phyloP scores from a whole-genome alignment of 805 yeast species.

The Candida insectalens region DNA sequence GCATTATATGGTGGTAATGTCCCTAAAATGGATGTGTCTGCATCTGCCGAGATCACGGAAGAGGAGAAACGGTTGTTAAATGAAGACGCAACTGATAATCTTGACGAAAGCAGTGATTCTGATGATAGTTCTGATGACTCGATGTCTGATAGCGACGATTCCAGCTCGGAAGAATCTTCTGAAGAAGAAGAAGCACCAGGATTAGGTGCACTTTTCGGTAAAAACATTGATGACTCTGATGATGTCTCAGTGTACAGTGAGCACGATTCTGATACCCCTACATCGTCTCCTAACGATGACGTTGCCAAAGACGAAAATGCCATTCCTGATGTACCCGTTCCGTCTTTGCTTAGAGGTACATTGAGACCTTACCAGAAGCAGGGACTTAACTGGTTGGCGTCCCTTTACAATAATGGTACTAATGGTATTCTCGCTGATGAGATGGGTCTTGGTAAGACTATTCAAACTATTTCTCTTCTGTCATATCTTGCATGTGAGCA shows the following conservation, averaged over 20 bases:
- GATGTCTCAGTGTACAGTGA: slow-evolving; percentile 28
- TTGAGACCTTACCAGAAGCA: slow-evolving; percentile 89
- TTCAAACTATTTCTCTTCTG: slow-evolving; percentile 84
- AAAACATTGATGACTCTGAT: slow-evolving; percentile 21
- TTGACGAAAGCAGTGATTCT: slow-evolving; percentile 7
- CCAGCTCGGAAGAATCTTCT: slow-evolving; percentile 9
- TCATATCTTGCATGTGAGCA: slow-evolving; percentile 89
- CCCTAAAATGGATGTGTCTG: not conserved
- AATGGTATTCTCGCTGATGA: slow-evolving; percentile 98
- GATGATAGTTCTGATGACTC: slow-evolving; percentile 1
- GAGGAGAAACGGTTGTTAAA: slow-evolving; percentile 12
- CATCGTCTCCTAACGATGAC: slow-evolving; percentile 26
- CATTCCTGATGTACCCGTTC: slow-evolving; percentile 68
- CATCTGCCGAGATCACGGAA: slow-evolving; percentile 19
- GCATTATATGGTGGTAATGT: slow-evolving; percentile 23
- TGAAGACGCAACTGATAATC: slow-evolving; percentile 11
- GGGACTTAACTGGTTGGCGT: slow-evolving; percentile 95
- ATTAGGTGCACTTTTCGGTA: slow-evolving; percentile 29
- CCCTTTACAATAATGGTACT: slow-evolving; percentile 82
- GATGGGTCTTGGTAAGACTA: slow-evolving; percentile 97
- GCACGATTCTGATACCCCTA: slow-evolving; percentile 21
- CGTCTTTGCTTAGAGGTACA: slow-evolving; percentile 68
- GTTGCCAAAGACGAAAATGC: slow-evolving; percentile 15
- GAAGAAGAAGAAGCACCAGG: slow-evolving; percentile 15
- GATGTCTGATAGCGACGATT: slow-evolving; percentile 6